Evolutionary conservation across 202 grass and related monocot genomes (phyloP).

Genomic region (Schoenoplectus triqueter): DNA sequence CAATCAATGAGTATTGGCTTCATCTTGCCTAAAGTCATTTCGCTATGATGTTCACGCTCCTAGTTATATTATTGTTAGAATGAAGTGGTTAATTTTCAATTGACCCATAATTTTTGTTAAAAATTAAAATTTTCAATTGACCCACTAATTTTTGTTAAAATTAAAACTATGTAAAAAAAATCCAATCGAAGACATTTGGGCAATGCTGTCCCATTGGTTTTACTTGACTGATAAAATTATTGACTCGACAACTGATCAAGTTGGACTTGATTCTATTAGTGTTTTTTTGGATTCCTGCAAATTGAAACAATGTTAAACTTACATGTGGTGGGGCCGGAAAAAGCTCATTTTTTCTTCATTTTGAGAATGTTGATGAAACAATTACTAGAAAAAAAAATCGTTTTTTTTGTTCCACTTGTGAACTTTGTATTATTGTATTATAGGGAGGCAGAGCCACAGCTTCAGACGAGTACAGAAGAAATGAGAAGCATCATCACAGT

Average conservation of each 20-base stretch:
- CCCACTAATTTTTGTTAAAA: background rate
- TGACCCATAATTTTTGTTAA: background rate
- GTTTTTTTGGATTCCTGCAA: background rate
- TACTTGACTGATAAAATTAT: background rate
- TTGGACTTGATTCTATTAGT: conserved; percentile 13
- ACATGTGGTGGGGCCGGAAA: background rate
- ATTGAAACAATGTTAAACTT: background rate
- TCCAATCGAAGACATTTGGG: background rate
- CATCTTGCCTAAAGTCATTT: background rate
- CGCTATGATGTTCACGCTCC: background rate
- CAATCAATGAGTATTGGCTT: background rate
- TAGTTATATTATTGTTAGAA: conserved; percentile 5
- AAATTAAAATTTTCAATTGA: background rate
- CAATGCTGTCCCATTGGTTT: background rate
- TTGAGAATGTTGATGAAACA: background rate
- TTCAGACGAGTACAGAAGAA: conserved; percentile 65
- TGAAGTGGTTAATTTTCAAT: background rate
- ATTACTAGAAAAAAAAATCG: background rate
- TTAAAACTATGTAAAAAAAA: background rate
- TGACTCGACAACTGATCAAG: background rate
- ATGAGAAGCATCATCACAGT: conserved; percentile 82
- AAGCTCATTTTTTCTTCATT: background rate
- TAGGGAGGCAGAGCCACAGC: conserved; percentile 53
- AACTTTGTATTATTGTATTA: conserved; percentile 42
- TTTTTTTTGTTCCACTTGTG: conserved; percentile 36